These are phyloP conservation scores for Fusarium staphyleae DNA, from an alignment of 2,329 filamentous ascomycete species.

Conservation along the genomic window DNA sequence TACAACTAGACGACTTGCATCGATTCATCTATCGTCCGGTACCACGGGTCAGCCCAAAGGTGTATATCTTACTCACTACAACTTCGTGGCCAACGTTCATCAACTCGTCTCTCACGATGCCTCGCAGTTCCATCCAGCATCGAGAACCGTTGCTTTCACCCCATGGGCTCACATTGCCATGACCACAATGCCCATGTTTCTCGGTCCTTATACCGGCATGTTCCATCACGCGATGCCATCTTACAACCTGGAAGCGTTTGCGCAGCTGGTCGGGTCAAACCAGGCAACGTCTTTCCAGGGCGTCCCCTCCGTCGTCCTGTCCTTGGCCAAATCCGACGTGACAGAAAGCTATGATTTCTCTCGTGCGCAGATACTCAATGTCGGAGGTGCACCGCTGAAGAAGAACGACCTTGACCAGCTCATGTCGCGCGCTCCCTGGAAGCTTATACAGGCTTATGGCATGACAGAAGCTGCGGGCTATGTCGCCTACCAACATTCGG, in stretches of 20 bases:
- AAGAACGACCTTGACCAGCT: slow-evolving; percentile 45
- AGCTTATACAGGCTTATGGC: slow-evolving; percentile 52
- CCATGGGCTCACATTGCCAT: slow-evolving; percentile 55
- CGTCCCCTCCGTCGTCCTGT: slow-evolving; percentile 49
- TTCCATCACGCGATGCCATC: slow-evolving; percentile 53
- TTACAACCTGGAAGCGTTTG: slow-evolving; percentile 48
- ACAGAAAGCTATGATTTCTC: slow-evolving; percentile 49
- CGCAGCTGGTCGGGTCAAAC: slow-evolving; percentile 45
- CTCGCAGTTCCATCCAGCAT: slow-evolving; percentile 45
- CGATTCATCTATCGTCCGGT: slow-evolving; percentile 58
- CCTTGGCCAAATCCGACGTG: slow-evolving; percentile 48
- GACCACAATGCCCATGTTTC: slow-evolving; percentile 53
- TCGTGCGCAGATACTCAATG: slow-evolving; percentile 46
- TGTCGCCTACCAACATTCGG: slow-evolving; percentile 49
- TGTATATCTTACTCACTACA: slow-evolving; percentile 76
- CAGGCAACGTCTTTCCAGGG: slow-evolving; percentile 50
- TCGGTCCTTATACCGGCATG: slow-evolving; percentile 53
- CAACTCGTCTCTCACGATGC: slow-evolving; percentile 50
- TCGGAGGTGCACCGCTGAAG: slow-evolving; percentile 48
- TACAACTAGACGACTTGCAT: slow-evolving; percentile 46
- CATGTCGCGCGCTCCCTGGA: slow-evolving; percentile 46
- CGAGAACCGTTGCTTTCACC: slow-evolving; percentile 50
- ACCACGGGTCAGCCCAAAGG: slow-evolving; percentile 85
- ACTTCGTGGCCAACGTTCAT: slow-evolving; percentile 72
- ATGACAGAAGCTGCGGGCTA: slow-evolving; percentile 56